phyloP scores from a whole-genome alignment of 116 monocot genomes.

The Zostera marina region DNA sequence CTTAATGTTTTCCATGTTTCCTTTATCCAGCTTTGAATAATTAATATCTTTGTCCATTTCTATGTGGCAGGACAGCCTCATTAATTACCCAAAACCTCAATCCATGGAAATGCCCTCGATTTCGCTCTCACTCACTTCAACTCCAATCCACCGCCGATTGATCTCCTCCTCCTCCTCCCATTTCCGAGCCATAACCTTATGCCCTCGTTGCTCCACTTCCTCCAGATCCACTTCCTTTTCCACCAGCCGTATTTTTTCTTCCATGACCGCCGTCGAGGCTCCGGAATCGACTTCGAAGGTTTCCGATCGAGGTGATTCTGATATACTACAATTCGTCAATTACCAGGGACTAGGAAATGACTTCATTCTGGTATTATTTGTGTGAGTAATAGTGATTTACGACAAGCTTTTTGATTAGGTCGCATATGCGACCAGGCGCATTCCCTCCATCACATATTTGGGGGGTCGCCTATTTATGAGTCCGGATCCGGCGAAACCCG shows the following conservation, averaged over 20 bases:
- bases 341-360: conserved; percentile 98
- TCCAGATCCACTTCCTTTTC: background rate
- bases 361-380: conserved; percentile 64
- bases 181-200: too few species aligned
- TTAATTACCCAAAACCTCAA: background rate
- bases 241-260: conserved; percentile 1
- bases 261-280: background rate
- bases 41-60: too few species aligned
- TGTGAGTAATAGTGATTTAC: background rate
- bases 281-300: background rate
- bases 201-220: background rate
- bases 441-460: too few species aligned
- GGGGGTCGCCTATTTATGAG: too few species aligned
- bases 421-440: too few species aligned
- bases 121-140: background rate
- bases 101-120: background rate
- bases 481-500: too few species aligned
- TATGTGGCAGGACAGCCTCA: too few species aligned
- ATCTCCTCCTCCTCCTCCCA: conserved; percentile 18
- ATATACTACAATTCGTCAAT: conserved; percentile 63
- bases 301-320: background rate
- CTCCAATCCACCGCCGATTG: background rate
- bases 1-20: too few species aligned
- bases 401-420: background rate
- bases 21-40: too few species aligned